Evolutionary conservation across 1,139 yeast genomes (phyloP), one percentile per base, ranked within the genome.

Genomic region (Debaryomycetaceae sp.): DNA sequence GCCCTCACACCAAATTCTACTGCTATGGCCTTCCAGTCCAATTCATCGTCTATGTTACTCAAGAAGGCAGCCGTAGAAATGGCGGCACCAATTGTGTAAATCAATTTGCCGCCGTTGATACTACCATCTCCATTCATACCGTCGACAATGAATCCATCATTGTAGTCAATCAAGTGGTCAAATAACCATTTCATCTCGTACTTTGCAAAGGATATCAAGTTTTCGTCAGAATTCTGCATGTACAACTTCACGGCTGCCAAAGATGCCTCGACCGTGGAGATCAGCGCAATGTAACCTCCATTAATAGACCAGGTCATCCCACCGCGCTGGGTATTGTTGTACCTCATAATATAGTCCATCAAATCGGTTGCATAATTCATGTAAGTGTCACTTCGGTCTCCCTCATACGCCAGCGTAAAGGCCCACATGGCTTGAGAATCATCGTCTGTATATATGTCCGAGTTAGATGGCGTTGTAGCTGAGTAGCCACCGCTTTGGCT

Each of bases 51-150:
- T 35, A 48, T 45, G 33, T 54, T 49, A 37, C 48, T 47, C 42
- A 69, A 52, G 42, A 59, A 59, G 1, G 70, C 61, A 46, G 66
- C 58, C 2, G 69, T 54, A 6, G 69, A 63, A 38, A 69, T 56
- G 11, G 67, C 63, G n/a, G 54, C 53, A 1, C 75, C 75, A 8
- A 66, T 62, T 4, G 75, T 67, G 49, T 69, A 69, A 4, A 74
- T 58, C 39, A 69, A 58, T 47, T 68, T 66, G 0, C 74, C 75
- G 20, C 52, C 51, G 50, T 69, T 65, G 13, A 62, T 43, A 13
- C 52, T 42, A 17, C 50, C 47, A 17, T 59, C 56, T 29, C 57
- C 52, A 23, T 45, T 39, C n/a, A 50, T 50, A 36, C 74, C 74
- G 51, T 69, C 75, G 39, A 53, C 56, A 36, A 69, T 63, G 27